Conservation (phyloP, 495 filamentous ascomycete genomes). For the Lentithecium fluviatile region DNA sequence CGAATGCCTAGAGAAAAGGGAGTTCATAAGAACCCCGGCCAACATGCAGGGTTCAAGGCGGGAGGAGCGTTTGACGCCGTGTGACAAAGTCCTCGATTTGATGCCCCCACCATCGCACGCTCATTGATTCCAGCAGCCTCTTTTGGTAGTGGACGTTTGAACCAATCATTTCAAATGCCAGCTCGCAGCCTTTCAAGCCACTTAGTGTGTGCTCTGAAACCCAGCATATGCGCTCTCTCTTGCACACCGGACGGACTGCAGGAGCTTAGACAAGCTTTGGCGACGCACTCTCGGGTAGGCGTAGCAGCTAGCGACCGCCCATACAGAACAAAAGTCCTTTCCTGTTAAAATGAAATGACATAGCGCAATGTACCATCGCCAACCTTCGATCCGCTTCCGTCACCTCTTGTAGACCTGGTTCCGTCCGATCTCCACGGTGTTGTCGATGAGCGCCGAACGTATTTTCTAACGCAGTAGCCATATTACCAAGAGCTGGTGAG, state of each 20-base stretch:
- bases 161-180: constrained; percentile 7
- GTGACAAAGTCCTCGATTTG: constrained; percentile 35
- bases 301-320: constrained; percentile 24
- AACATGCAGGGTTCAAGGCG: constrained; percentile 30
- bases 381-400: neutral
- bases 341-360: constrained; percentile 10
- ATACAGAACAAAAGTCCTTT: constrained; percentile 12
- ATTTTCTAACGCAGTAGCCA: neutral
- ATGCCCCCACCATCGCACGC: constrained; percentile 22
- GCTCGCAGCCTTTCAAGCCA: constrained; percentile 11
- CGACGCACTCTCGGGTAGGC: constrained; percentile 31
- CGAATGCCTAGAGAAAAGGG: constrained; percentile 7
- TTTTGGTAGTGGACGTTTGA: constrained; percentile 9
- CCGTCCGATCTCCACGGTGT: neutral
- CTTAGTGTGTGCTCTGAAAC: constrained; percentile 28
- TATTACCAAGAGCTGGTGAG: neutral
- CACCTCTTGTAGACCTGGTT: neutral
- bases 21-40: constrained; percentile 7
- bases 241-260: constrained; percentile 29
- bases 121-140: constrained; percentile 1
- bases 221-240: constrained; percentile 10
- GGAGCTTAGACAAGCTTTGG: constrained; percentile 32
- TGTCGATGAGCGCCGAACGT: neutral
- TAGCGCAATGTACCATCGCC: constrained; percentile 2
- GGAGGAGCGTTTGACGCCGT: constrained; percentile 29